Evolutionary conservation across 345 rosid species (phyloP), one percentile per base, ranked within the genome.

Genomic region (Melaleuca quinquenervia): DNA sequence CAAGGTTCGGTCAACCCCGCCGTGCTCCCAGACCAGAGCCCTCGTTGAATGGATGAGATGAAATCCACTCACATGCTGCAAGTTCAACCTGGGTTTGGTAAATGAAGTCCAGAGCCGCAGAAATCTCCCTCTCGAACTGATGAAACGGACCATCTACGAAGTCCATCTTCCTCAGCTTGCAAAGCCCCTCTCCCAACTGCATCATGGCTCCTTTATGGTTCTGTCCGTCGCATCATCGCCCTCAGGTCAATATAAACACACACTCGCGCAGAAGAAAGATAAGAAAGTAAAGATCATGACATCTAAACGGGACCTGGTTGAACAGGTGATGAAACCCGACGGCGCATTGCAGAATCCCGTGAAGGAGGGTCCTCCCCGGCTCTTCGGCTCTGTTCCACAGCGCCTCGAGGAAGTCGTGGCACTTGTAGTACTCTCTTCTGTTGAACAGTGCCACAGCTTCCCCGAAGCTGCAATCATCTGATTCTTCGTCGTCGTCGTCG

Each of bases 151-250:
- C 98, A 18, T 89, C 87, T 51, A 87, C 85, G 58, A 95, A 94
- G 85, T 96, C 87, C 97, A 96, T 92, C 91, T 95, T 96, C 89
- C 93, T 93, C 64, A 97, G 95, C 92, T 95, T 97, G 82, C 97
- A 91, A 0, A 96, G 83, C 50, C 99, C 98, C 85, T 95, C 99
- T 82, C 98, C 99, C 55, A 96, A 86, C 92, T 96, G 98, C 96
- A 96, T 94, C 99, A 96, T 96, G 6, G 98, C 98, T 85, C 98
- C 99, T 88, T 90, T 95, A 89, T 96, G 98, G 86, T 96, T 95
- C 98, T 95, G 82, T 45, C 22, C 44, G 52, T 15, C 53, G n/a
- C 62, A 29, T 32, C 49, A 84, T 64, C 41, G 14, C 51, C n/a
- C 52, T 60, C 45, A 20, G 55, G 36, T 29, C 24, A 7, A 29